Conservation (phyloP, 78 protist species). For the Dictyostelium intermedium region DNA sequence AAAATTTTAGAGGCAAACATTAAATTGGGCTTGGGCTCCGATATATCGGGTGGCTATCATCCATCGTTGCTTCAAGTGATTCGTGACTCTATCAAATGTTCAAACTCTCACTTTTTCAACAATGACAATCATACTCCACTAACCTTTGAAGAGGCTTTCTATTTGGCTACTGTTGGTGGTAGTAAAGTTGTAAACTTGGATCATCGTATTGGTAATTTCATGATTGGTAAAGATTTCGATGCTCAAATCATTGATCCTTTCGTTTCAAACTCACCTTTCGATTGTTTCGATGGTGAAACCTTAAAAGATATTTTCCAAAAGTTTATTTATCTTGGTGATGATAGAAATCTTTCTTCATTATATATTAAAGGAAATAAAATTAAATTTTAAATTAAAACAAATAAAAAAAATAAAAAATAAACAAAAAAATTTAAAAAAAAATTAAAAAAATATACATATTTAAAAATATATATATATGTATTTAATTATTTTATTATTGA, state of each 20-base stretch:
- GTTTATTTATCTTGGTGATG: conserved; percentile 90
- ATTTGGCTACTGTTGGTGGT: conserved; percentile 91
- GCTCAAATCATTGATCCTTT: conserved; percentile 89
- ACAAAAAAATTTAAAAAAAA: too few relatives aligned
- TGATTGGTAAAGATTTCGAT: conserved; percentile 88
- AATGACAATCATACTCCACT: neutral
- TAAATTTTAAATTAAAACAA: neutral
- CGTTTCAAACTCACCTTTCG: conserved; percentile 71
- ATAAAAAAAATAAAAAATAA: neutral
- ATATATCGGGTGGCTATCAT: conserved; percentile 88
- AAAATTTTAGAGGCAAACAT: conserved; percentile 16
- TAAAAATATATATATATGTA: neutral
- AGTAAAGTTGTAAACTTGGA: conserved; percentile 74
- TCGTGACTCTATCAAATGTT: conserved; percentile 82
- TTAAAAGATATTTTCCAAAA: conserved; percentile 81
- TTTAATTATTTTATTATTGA: conserved; percentile 18
- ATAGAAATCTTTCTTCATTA: conserved; percentile 85
- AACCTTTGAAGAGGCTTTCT: conserved; percentile 76
- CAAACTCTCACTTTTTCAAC: conserved; percentile 62
- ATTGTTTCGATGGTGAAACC: conserved; percentile 73
- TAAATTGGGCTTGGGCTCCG: conserved; percentile 93
- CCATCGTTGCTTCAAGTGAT: conserved; percentile 86
- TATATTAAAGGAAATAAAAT: conserved; percentile 84
- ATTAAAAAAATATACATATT: neutral
- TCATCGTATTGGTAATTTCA: conserved; percentile 83